Percentiles rank a stretch among this genome's conserved stretches.
These are phyloP conservation scores for Furculomyces boomerangus DNA, from an alignment of 371 early-diverging fungal genomes.

Conservation along the genomic window DNA sequence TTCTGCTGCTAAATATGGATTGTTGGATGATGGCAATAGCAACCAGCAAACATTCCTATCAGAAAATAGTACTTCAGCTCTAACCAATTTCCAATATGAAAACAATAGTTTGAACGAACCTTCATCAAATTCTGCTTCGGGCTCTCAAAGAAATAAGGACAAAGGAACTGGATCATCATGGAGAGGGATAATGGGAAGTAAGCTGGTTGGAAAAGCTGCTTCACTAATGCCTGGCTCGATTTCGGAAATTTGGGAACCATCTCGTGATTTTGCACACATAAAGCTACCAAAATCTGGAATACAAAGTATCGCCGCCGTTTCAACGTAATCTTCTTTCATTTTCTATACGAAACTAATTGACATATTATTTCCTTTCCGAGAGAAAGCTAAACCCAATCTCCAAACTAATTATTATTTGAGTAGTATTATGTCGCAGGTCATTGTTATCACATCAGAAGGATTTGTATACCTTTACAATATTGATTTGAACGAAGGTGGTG, in stretches of 20 bases:
- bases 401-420: neutral
- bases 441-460: slow-evolving; percentile 85
- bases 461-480: slow-evolving; percentile 79
- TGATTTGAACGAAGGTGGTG: slow-evolving; percentile 80
- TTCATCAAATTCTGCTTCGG: no score
- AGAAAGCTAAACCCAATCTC: neutral
- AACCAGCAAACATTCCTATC: no score
- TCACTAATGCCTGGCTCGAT: slow-evolving; percentile 69
- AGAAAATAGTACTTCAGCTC: no score
- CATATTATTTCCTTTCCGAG: slow-evolving; percentile 29
- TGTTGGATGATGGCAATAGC: no score
- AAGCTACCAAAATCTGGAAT: slow-evolving; percentile 69
- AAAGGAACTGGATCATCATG: no score
- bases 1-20: no score
- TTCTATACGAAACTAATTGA: no score
- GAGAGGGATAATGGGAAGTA: slow-evolving; percentile 25
- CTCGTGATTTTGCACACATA: slow-evolving; percentile 81
- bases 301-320: slow-evolving; percentile 61
- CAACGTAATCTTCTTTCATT: no score
- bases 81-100: no score
- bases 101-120: no score
- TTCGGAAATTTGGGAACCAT: slow-evolving; percentile 87
- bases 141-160: no score
- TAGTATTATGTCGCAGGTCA: slow-evolving; percentile 58
- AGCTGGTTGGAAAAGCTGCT: slow-evolving; percentile 57